Evolutionary conservation across 371 early-diverging fungal genomes (phyloP).

Genomic region (Apophysomyces trapeziformis): DNA sequence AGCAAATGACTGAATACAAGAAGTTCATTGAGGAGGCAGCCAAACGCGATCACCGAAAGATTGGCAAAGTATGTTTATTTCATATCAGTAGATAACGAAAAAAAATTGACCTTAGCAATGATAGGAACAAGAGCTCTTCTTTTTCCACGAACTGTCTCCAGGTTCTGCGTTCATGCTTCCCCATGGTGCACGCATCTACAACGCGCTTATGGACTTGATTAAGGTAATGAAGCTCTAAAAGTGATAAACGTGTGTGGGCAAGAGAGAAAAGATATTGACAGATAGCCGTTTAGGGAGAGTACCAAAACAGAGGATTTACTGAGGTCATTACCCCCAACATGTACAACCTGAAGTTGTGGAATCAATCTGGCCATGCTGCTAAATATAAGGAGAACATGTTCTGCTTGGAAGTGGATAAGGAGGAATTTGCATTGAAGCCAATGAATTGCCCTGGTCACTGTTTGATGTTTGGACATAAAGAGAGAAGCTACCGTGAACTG

Average conservation of each 20-base stretch:
- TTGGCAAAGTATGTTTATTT: constrained; percentile 67
- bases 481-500: constrained; percentile 95
- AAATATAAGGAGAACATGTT: constrained; percentile 99
- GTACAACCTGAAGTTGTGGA: constrained; percentile 97
- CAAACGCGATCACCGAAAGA: constrained; percentile 98
- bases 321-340: constrained; percentile 98
- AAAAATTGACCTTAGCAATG: constrained; percentile 10
- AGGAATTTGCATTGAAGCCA: constrained; percentile 96
- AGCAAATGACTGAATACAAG: constrained; percentile 94
- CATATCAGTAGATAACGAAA: constrained; percentile 16
- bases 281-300: constrained; percentile 55
- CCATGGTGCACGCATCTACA: constrained; percentile 96
- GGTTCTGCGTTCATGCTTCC: constrained; percentile 98
- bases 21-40: constrained; percentile 96
- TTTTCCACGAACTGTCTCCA: constrained; percentile 96
- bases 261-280: background rate
- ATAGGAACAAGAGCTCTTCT: constrained; percentile 94
- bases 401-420: constrained; percentile 87
- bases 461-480: constrained; percentile 94
- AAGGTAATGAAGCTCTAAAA: constrained; percentile 30
- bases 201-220: constrained; percentile 90
- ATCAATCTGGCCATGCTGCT: constrained; percentile 98
- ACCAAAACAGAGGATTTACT: constrained; percentile 78
- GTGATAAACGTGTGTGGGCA: too few species aligned
- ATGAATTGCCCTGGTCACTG: constrained; percentile 99